phyloP scores from a whole-genome alignment of 129 eudicot species.

The Pittosporum tobira region DNA sequence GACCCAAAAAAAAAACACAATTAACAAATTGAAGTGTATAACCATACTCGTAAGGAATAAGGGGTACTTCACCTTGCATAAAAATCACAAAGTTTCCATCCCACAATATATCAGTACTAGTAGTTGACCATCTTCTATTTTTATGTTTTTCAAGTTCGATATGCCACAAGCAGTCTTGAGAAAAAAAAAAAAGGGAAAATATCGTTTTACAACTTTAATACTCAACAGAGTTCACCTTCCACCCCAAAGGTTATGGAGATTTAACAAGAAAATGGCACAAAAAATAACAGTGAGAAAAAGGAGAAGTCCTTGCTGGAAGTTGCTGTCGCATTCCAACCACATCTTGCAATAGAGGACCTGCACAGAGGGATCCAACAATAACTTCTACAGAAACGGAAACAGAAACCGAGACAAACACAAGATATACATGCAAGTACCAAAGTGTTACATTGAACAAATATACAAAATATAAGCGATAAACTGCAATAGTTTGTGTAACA shows the following conservation, averaged over 20 bases:
- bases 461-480: too few species aligned
- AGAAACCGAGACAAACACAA: too few species aligned
- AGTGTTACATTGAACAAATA: too few species aligned
- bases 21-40: too few species aligned
- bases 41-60: not conserved
- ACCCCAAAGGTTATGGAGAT: conserved; percentile 15
- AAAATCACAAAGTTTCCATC: conserved; percentile 1
- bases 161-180: conserved; percentile 9
- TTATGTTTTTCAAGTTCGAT: not conserved
- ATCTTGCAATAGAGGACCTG: conserved; percentile 28
- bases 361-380: conserved; percentile 3
- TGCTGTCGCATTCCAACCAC: conserved; percentile 20
- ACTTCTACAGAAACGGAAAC: not conserved
- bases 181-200: not conserved
- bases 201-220: conserved; percentile 17
- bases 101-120: conserved; percentile 2
- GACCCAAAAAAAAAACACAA: too few species aligned
- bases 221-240: conserved; percentile 20
- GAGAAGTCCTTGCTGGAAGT: conserved; percentile 18
- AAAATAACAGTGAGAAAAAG: conserved; percentile 11
- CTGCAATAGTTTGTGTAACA: too few species aligned
- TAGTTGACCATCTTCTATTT: not conserved
- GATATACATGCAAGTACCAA: too few species aligned
- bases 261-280: conserved; percentile 4
- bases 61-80: not conserved